These are phyloP conservation scores for Luffa aegyptiaca DNA, from an alignment of 306 rosid genomes.

Conservation along the genomic window DNA sequence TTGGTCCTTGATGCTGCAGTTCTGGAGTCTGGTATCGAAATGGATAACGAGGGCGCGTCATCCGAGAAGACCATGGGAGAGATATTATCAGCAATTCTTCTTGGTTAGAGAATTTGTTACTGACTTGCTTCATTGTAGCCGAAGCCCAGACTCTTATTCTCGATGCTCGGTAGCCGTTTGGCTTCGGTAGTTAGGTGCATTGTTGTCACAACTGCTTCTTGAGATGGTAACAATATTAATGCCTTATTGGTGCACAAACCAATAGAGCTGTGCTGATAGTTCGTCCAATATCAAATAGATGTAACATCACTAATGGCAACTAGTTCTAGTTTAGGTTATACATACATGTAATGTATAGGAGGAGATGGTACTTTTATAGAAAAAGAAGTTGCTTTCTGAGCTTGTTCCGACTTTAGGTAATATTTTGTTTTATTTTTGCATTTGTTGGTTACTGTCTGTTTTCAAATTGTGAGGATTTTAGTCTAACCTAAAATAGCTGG, in stretches of 20 bases:
- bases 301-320: neutral
- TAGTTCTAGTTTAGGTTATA: conserved; percentile 6
- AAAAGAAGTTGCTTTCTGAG: neutral
- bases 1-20: conserved; percentile 91
- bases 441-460: neutral
- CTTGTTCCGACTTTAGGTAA: neutral
- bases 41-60: conserved; percentile 56
- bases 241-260: neutral
- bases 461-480: neutral
- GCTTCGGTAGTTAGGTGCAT: neutral
- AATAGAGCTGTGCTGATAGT: neutral
- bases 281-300: neutral
- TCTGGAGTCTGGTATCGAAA: conserved; percentile 66
- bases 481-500: no score
- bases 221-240: neutral
- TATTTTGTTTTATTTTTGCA: neutral
- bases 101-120: conserved; percentile 35
- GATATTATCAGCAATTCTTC: conserved; percentile 73
- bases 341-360: neutral
- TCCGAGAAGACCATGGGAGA: conserved; percentile 98
- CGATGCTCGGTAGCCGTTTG: neutral
- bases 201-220: neutral
- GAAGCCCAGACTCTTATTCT: neutral
- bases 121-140: neutral
- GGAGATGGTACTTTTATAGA: neutral